phyloP scores from a whole-genome alignment of 2,329 filamentous ascomycete genomes.

The Lecanicillium sp. region DNA sequence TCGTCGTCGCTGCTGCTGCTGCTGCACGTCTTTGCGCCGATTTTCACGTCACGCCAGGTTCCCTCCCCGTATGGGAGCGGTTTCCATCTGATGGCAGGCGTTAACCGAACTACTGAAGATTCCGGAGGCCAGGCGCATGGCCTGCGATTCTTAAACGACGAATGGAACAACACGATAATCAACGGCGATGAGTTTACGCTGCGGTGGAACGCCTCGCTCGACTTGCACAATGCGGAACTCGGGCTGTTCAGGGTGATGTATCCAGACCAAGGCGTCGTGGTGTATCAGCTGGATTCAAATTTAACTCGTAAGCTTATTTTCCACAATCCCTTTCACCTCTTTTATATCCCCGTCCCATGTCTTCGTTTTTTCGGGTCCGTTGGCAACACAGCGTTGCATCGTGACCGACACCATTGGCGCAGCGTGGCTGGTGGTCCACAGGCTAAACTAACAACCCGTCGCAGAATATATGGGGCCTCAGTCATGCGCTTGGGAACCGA shows the following conservation, averaged over 20 bases:
- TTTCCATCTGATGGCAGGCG: conserved; percentile 14
- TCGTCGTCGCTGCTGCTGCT: too few relatives aligned
- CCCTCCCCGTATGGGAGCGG: conserved; percentile 10
- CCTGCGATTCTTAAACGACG: conserved; percentile 22
- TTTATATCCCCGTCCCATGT: not conserved
- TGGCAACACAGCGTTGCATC: too few relatives aligned
- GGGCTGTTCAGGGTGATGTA: conserved; percentile 23
- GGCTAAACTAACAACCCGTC: conserved; percentile 1
- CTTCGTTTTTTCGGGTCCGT: too few relatives aligned
- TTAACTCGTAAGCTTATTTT: conserved; percentile 19
- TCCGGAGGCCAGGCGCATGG: conserved; percentile 16
- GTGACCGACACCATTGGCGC: too few relatives aligned
- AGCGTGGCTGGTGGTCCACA: too few relatives aligned
- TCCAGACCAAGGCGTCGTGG: conserved; percentile 20
- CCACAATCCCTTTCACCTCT: not conserved
- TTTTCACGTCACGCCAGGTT: conserved; percentile 9
- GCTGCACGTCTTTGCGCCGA: not conserved
- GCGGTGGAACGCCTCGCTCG: conserved; percentile 22
- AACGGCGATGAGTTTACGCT: conserved; percentile 21
- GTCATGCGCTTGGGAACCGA: conserved; percentile 21
- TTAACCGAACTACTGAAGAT: conserved; percentile 9
- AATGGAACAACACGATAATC: conserved; percentile 26
- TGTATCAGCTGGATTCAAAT: conserved; percentile 21
- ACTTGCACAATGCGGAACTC: conserved; percentile 14
- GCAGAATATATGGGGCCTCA: conserved; percentile 17